Percentiles rank a stretch among this genome's conserved stretches.
These are phyloP conservation scores for Phytophthora idaei DNA, from an alignment of 352 stramenopile species.

Conservation along the genomic window DNA sequence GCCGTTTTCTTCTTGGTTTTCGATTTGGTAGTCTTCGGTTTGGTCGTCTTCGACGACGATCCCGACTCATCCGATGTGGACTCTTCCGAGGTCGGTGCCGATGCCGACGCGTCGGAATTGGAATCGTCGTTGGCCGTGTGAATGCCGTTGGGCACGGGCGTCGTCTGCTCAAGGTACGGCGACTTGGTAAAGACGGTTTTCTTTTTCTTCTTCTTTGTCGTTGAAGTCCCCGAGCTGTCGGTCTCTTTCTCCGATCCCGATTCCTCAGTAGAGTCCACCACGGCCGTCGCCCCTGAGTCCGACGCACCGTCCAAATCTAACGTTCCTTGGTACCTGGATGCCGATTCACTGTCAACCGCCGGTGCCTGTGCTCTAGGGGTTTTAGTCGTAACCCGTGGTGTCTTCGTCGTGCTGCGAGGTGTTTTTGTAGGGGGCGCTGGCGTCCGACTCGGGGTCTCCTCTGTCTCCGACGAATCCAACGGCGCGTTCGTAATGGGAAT, in stretches of 20 bases:
- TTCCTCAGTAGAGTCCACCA: constrained; percentile 1
- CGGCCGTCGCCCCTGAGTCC: constrained; percentile 11
- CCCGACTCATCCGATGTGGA: constrained; percentile 16
- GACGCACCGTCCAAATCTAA: constrained; percentile 10
- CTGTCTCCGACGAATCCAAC: constrained; percentile 18
- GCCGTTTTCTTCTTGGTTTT: constrained; percentile 17
- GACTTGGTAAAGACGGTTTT: constrained; percentile 41
- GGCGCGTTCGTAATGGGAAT: constrained; percentile 31
- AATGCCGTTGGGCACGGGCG: constrained; percentile 40
- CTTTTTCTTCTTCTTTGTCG: constrained; percentile 34
- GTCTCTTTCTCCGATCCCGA: constrained; percentile 6
- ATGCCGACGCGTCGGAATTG: constrained; percentile 15
- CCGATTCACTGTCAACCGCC: constrained; percentile 15
- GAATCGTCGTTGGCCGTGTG: constrained; percentile 19
- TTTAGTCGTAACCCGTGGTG: constrained; percentile 11
- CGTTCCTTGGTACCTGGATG: constrained; percentile 16
- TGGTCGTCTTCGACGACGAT: constrained; percentile 13
- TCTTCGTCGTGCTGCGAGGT: constrained; percentile 13
- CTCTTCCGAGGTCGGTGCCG: constrained; percentile 1
- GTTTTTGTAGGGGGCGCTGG: constrained; percentile 11
- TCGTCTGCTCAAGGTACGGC: constrained; percentile 36
- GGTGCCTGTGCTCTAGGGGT: constrained; percentile 14
- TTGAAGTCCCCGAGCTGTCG: constrained; percentile 14
- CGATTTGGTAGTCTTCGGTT: constrained; percentile 6
- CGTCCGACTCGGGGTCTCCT: constrained; percentile 16